Base-by-base conservation (phyloP, 2,329 filamentous ascomycete genomes). In the Diaporthe vaccinii region DNA sequence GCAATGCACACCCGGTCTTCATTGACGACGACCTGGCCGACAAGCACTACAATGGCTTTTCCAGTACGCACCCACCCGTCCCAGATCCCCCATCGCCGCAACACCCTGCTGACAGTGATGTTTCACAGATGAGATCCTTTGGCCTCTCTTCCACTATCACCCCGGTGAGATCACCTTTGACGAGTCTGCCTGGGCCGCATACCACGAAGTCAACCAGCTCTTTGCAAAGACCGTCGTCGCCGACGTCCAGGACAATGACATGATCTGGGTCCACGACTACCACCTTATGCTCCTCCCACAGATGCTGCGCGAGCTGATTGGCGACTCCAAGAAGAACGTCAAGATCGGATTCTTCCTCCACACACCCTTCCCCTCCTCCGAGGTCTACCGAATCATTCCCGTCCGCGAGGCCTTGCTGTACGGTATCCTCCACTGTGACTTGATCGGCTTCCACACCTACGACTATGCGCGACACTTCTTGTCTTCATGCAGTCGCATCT, bases 301-400 rank as follows among this genome's bases (percentile, higher is more conserved):
- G 82, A 97, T 98, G 95, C 90, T 99, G 75, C 94, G 97, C 77
- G 94, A 98, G 81, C 95, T 97, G 84, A 93, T 98, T 75, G 94
- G 93, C 75, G 85, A 91, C 77, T 90, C 89, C 76, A 95, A 93
- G 86, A 95, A 96, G 86, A 97, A 98, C 79, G 92, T 98, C 85
- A 98, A 98, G 88, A 97, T 99, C 80, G 97, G 96, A 79, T 98
- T 98, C 89, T 99, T 98, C 89, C 87, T 98, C 49, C 97, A 99
- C 84, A 98, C 97, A 0, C 96, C 97, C 0, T 99, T 98, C 85
- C 97, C 97, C 17, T 98, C 95, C 83, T 97, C 94, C 80, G 96
- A 98, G 85, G 98, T 98, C 81, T 98, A 98, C 86, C 92, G 97
- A 78, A 98, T 98, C 78, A 88, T 98, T 12, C 97, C 97, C 0